Evolutionary conservation across 371 early-diverging fungal species (phyloP).

Genomic region (Funneliformis caledonium): DNA sequence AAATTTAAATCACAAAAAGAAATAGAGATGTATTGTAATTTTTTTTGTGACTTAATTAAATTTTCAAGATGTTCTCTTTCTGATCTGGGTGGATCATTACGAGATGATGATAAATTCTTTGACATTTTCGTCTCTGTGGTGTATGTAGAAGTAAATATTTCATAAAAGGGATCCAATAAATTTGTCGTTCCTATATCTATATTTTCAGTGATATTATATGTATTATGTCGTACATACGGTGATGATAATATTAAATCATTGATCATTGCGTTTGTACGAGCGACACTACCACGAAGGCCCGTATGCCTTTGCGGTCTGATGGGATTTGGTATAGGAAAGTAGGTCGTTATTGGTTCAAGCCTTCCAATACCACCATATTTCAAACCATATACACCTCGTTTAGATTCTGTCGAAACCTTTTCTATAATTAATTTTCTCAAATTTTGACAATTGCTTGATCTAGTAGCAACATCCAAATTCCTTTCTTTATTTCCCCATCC

Average conservation of each 20-base stretch:
- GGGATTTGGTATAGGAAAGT: too few relatives aligned
- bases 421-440: conserved; percentile 11
- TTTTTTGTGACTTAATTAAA: conserved; percentile 1
- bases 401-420: conserved; percentile 9
- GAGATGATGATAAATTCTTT: background rate
- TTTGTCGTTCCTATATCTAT: background rate
- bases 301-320: background rate
- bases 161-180: background rate
- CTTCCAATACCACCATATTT: conserved; percentile 14
- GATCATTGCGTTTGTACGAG: background rate
- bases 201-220: background rate
- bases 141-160: too few relatives aligned
- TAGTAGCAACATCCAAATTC: conserved; percentile 12
- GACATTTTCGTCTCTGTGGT: too few relatives aligned
- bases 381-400: conserved; percentile 1
- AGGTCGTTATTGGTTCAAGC: background rate
- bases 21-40: background rate
- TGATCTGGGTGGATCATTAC: background rate
- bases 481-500: conserved; percentile 26
- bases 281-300: background rate
- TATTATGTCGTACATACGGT: too few relatives aligned
- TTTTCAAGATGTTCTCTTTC: conserved; percentile 8
- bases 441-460: conserved; percentile 14
- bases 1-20: conserved; percentile 25
- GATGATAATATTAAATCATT: conserved; percentile 9